Evolutionary conservation across 2,329 filamentous ascomycete genomes (phyloP), one percentile per base, ranked within the genome.

Genomic region (Exophiala viscosa): DNA sequence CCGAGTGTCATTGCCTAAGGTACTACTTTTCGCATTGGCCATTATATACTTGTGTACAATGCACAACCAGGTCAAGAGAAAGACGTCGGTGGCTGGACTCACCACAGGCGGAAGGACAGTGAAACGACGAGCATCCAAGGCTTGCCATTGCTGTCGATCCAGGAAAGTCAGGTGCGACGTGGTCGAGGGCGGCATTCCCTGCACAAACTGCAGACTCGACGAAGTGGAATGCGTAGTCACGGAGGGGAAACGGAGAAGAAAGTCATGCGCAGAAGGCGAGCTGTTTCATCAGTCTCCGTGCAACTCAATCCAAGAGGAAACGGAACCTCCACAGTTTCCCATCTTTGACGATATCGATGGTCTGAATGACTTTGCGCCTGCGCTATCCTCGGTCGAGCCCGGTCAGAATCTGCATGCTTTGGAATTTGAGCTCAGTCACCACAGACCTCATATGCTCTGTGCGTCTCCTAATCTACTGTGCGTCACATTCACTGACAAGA

Each of bases 131-230:
- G 90, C 91, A n/a, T 90, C 90, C 8, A 88, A 92, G 63, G 91
- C 91, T 14, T 96, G 91, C 69, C 88, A 90, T 58, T 90, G 87
- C 63, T 96, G 91, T 72, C 82, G 91, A 64, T 85, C 87, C 52
- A 84, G 91, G 66, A 96, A 96, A 70, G 91, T 96, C 38, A 83
- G 91, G 52, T 96, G 91, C 75, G 91, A 96, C 74, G 90, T 96
- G 51, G 90, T 93, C 54, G 90, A 95, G 70, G 82, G 83, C 69
- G 86, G 87, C 44, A 86, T 86, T 39, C 90, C 90, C 1, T 95
- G 90, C 70, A 90, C 88, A 50, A 95, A 95, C 70, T 95, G 90
- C 73, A 79, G 88, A 17, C 63, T 76, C 60, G 75, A 77, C 53
- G 73, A 75, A 58, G 74, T 77, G 41, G 70, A 74, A 59, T 78